A percentile compares a stretch with the other conserved stretches of the same genome.
These are phyloP conservation scores for Gyromitra esculenta DNA, from an alignment of 2,329 filamentous ascomycete genomes.

Conservation along the genomic window DNA sequence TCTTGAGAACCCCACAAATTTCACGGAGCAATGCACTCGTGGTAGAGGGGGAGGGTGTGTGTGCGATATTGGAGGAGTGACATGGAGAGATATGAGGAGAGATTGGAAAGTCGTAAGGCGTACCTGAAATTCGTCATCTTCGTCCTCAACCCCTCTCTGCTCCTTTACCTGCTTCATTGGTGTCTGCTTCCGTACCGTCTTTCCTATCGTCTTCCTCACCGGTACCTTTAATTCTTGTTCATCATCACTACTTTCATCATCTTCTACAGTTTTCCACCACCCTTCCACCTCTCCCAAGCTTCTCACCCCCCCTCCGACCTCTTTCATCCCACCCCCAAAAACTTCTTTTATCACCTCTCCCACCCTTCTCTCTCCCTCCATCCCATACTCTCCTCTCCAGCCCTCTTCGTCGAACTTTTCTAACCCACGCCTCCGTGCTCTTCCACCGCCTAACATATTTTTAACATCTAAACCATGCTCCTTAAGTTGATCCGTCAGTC, in stretches of 20 bases:
- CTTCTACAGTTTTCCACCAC: constrained; percentile 45
- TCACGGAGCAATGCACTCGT: not conserved
- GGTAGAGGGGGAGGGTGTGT: not conserved
- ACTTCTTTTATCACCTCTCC: constrained; percentile 54
- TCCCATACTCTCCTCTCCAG: constrained; percentile 52
- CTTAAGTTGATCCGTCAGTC: constrained; percentile 67
- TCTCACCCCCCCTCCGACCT: constrained; percentile 38
- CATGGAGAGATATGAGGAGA: not conserved
- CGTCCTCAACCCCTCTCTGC: constrained; percentile 7
- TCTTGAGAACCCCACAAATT: not conserved
- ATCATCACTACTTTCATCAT: constrained; percentile 32
- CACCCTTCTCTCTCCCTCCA: constrained; percentile 47
- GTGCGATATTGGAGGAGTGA: not conserved
- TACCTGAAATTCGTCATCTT: constrained; percentile 53
- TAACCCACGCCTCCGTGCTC: constrained; percentile 63
- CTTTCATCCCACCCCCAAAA: constrained; percentile 48
- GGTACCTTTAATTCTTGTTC: not conserved
- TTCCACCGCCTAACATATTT: constrained; percentile 65
- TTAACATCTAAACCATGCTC: constrained; percentile 65
- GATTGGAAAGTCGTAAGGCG: not conserved
- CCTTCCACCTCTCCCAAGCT: constrained; percentile 41
- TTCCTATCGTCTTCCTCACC: constrained; percentile 1
- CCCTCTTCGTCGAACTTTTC: constrained; percentile 62
- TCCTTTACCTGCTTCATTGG: constrained; percentile 13
- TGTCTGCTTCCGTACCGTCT: constrained; percentile 2